A percentile compares a stretch with the other conserved stretches of the same genome.
Evolutionary conservation across 225 moss, liverwort and hornwort species (phyloP).

Genomic region (Polytrichum commune): DNA sequence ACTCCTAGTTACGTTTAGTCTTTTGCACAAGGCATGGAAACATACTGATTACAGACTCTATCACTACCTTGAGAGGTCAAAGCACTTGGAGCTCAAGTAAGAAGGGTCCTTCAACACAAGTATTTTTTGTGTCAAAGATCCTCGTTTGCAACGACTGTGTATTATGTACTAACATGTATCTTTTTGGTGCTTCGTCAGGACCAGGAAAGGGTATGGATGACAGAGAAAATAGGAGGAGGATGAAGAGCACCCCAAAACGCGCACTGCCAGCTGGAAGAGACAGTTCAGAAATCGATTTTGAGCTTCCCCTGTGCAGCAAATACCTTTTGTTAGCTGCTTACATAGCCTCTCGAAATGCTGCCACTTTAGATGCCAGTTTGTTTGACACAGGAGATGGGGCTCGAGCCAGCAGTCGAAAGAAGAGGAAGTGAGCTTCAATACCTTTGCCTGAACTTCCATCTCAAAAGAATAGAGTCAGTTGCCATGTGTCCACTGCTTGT

Average conservation of each 20-base stretch:
- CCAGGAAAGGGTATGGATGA: slow-evolving; percentile 27
- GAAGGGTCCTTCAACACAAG: too few species aligned
- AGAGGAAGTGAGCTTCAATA: slow-evolving; percentile 46
- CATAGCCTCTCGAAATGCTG: slow-evolving; percentile 89
- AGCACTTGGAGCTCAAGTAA: too few species aligned
- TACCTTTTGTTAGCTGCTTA: slow-evolving; percentile 84
- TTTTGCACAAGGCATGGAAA: too few species aligned
- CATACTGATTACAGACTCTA: too few species aligned
- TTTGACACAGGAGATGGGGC: slow-evolving; percentile 71
- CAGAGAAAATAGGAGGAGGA: slow-evolving; percentile 32
- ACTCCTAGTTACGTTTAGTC: too few species aligned
- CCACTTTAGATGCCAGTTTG: slow-evolving; percentile 78
- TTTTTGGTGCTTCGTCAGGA: slow-evolving; percentile 9
- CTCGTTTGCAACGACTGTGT: too few species aligned
- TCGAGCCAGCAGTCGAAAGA: slow-evolving; percentile 39
- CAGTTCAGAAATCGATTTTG: slow-evolving; percentile 50
- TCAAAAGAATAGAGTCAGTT: too few species aligned
- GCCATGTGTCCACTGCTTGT: too few species aligned
- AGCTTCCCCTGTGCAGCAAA: slow-evolving; percentile 82
- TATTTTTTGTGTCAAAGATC: too few species aligned
- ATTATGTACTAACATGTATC: too few species aligned
- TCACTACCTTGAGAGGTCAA: too few species aligned
- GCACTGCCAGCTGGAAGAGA: slow-evolving; percentile 28
- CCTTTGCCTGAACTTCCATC: neutral
- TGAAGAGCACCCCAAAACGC: slow-evolving; percentile 29